Conservation (phyloP, 257 asterid species). For the Cordia subcordata region DNA sequence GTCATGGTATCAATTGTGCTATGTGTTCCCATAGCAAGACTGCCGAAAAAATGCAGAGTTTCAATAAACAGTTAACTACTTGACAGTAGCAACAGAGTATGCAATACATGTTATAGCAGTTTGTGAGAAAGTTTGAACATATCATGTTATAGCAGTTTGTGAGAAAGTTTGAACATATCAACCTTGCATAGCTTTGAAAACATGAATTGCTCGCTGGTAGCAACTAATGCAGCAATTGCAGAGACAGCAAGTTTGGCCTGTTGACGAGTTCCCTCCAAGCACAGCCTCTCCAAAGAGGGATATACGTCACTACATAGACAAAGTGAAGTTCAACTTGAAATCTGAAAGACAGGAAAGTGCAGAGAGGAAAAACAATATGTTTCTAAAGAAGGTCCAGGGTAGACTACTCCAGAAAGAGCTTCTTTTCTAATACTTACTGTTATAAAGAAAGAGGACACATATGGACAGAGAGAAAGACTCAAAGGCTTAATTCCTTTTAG, state of each 20-base stretch:
- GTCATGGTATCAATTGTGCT: too few relatives aligned
- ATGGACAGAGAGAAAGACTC: too few relatives aligned
- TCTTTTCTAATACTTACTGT: too few relatives aligned
- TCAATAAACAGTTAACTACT: too few relatives aligned
- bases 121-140: neutral
- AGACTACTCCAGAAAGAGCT: too few relatives aligned
- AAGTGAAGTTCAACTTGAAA: neutral
- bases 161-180: conserved; percentile 2
- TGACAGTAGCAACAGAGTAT: too few relatives aligned
- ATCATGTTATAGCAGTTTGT: neutral
- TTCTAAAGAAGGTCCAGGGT: neutral
- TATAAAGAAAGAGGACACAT: too few relatives aligned
- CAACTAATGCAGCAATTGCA: conserved; percentile 61
- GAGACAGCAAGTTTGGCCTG: conserved; percentile 77
- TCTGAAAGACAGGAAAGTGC: neutral
- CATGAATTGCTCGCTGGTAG: conserved; percentile 39
- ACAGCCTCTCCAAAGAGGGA: conserved; percentile 63
- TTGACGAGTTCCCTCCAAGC: conserved; percentile 68
- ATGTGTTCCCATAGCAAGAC: too few relatives aligned
- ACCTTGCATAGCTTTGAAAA: conserved; percentile 72
- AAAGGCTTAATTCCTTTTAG: too few relatives aligned
- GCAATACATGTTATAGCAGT: too few relatives aligned
- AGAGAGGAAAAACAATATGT: neutral
- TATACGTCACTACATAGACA: conserved; percentile 51
- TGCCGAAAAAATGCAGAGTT: too few relatives aligned